phyloP scores from a whole-genome alignment of 1,284 basidiomycete species.

The Apiotrichum akiyoshidainum region DNA sequence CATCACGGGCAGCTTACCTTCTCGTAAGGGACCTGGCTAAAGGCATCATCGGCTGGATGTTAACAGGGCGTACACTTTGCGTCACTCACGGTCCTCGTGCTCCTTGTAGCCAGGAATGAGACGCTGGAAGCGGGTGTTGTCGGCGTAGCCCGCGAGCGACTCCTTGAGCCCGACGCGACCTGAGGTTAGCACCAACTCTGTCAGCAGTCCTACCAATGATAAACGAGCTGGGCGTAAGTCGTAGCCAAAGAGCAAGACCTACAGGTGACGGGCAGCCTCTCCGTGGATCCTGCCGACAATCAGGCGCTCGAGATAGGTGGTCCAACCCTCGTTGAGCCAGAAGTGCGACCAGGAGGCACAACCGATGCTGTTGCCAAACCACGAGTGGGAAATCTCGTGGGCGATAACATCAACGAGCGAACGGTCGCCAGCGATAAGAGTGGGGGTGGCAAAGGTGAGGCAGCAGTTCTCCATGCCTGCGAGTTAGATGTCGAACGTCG shows the following conservation, averaged over 20 bases:
- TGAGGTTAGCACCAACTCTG: not conserved
- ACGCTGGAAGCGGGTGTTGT: slow-evolving; percentile 66
- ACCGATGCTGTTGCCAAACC: slow-evolving; percentile 76
- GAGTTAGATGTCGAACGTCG: not conserved
- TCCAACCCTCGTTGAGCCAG: slow-evolving; percentile 93
- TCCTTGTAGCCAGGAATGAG: slow-evolving; percentile 78
- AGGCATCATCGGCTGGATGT: slow-evolving; percentile 70
- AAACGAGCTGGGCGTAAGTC: slow-evolving; percentile 38
- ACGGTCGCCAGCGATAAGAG: slow-evolving; percentile 76
- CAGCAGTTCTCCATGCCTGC: slow-evolving; percentile 58
- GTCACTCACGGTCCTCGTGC: slow-evolving; percentile 37
- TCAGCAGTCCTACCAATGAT: slow-evolving; percentile 27
- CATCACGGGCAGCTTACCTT: slow-evolving; percentile 52
- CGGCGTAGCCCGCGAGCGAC: slow-evolving; percentile 60
- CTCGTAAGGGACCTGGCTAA: slow-evolving; percentile 66
- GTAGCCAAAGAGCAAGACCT: slow-evolving; percentile 12
- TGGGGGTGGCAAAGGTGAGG: slow-evolving; percentile 81
- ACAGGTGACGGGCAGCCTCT: slow-evolving; percentile 71
- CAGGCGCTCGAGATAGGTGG: slow-evolving; percentile 87
- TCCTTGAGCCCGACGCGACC: slow-evolving; percentile 65
- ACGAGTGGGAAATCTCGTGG: slow-evolving; percentile 60
- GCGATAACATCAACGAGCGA: slow-evolving; percentile 82
- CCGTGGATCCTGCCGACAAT: slow-evolving; percentile 67
- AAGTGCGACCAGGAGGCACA: slow-evolving; percentile 61
- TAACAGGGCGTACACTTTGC: not conserved